Conservation (phyloP, 2,329 filamentous ascomycete genomes). For the Mollisiaceae sp. region DNA sequence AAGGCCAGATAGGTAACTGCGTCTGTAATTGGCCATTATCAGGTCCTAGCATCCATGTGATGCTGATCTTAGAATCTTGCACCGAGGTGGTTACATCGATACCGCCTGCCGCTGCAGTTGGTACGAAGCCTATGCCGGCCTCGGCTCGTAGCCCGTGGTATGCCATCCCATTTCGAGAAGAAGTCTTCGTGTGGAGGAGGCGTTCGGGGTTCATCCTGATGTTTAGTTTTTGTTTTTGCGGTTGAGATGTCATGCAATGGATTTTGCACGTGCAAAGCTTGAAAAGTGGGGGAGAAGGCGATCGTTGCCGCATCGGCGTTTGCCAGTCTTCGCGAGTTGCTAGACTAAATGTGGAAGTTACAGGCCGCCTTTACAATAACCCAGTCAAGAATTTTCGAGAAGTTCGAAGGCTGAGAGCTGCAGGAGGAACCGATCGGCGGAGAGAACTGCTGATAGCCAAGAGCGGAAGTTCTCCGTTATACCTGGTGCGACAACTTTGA, state of each 20-base stretch:
- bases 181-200: not conserved
- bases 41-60: not conserved
- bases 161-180: not conserved
- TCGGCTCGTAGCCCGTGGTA: not conserved
- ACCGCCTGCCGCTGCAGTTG: not conserved
- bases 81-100: not conserved
- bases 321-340: not conserved
- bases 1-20: not conserved
- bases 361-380: not conserved
- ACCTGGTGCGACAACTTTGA: not conserved
- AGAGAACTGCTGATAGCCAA: not conserved
- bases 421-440: not conserved
- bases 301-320: not conserved
- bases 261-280: not conserved
- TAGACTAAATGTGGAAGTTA: not conserved
- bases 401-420: not conserved
- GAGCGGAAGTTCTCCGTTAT: constrained; percentile 5
- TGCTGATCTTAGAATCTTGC: not conserved
- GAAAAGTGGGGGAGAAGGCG: constrained; percentile 1
- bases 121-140: too few relatives aligned
- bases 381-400: not conserved
- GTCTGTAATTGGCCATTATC: too few relatives aligned
- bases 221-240: not conserved
- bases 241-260: constrained; percentile 1
- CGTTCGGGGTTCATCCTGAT: not conserved